A percentile compares a stretch with the other conserved stretches of the same genome.
Evolutionary conservation across 805 yeast species (phyloP).

Genomic region (Candida germanica): DNA sequence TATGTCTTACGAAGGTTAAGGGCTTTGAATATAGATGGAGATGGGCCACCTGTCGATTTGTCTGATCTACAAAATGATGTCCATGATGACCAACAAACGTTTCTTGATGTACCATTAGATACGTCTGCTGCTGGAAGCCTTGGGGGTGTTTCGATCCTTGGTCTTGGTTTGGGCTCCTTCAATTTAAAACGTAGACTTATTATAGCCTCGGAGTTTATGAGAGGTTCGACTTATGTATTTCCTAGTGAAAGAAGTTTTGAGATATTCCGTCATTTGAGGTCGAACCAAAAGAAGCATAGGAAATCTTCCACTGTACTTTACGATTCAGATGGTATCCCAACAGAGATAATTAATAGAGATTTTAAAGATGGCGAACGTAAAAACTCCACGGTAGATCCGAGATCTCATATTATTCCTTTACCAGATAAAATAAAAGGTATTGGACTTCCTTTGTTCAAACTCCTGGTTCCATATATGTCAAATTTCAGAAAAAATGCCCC

Average conservation of each 20-base stretch:
- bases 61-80: background rate
- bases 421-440: slow-evolving; percentile 28
- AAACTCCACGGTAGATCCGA: slow-evolving; percentile 19
- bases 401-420: slow-evolving; percentile 32
- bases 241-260: slow-evolving; percentile 26
- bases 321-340: slow-evolving; percentile 19
- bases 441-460: slow-evolving; percentile 37
- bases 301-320: slow-evolving; percentile 20
- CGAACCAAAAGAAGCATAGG: slow-evolving; percentile 17
- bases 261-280: slow-evolving; percentile 26
- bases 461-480: slow-evolving; percentile 35
- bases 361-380: slow-evolving; percentile 4
- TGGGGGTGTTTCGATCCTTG: slow-evolving; percentile 15
- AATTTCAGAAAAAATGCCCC: slow-evolving; percentile 34
- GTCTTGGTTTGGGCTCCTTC: slow-evolving; percentile 18
- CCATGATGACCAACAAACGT: slow-evolving; percentile 21
- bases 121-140: slow-evolving; percentile 8
- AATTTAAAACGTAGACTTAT: slow-evolving; percentile 27
- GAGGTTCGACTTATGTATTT: slow-evolving; percentile 26
- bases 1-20: slow-evolving; percentile 32
- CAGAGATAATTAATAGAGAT: slow-evolving; percentile 3
- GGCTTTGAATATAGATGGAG: slow-evolving; percentile 2
- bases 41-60: background rate
- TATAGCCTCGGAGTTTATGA: slow-evolving; percentile 33
- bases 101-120: slow-evolving; percentile 18